Evolutionary conservation across 495 filamentous ascomycete genomes (phyloP).

Genomic region (Aspergillus baeticus): DNA sequence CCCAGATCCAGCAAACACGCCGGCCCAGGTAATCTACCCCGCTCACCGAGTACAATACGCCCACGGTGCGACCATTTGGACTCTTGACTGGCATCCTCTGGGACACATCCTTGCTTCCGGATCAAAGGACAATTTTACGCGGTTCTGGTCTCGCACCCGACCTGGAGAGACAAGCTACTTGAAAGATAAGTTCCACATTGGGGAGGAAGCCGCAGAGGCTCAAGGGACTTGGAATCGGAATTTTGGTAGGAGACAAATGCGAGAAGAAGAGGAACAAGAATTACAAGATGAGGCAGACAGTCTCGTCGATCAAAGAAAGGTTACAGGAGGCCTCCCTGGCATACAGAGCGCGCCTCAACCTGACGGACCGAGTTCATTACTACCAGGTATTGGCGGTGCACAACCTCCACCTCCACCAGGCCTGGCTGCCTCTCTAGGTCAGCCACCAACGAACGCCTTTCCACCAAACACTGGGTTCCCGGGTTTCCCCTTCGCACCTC

Average conservation of each 20-base stretch:
- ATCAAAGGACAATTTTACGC: conserved; percentile 92
- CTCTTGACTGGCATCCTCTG: conserved; percentile 93
- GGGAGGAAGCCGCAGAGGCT: conserved; percentile 87
- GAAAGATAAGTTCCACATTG: conserved; percentile 91
- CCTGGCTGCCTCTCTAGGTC: conserved; percentile 47
- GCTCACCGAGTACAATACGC: conserved; percentile 82
- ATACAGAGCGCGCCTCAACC: conserved; percentile 44
- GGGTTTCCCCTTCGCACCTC: conserved; percentile 46
- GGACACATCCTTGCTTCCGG: conserved; percentile 98
- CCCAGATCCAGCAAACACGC: conserved; percentile 70
- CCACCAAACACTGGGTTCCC: conserved; percentile 30
- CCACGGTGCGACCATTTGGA: conserved; percentile 94
- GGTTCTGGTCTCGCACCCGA: conserved; percentile 89
- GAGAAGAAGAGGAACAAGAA: conserved; percentile 91
- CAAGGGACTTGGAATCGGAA: conserved; percentile 88
- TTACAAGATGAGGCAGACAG: conserved; percentile 90
- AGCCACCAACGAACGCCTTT: conserved; percentile 32
- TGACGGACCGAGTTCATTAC: conserved; percentile 33
- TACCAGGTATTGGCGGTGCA: conserved; percentile 49
- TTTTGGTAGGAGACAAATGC: conserved; percentile 73
- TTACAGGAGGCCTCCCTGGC: conserved; percentile 49
- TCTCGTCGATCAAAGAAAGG: conserved; percentile 87
- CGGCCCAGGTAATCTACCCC: conserved; percentile 83
- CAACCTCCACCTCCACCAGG: conserved; percentile 51
- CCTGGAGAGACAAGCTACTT: conserved; percentile 82